Base-by-base conservation (phyloP, 345 rosid species). In the Anacardium occidentale region DNA sequence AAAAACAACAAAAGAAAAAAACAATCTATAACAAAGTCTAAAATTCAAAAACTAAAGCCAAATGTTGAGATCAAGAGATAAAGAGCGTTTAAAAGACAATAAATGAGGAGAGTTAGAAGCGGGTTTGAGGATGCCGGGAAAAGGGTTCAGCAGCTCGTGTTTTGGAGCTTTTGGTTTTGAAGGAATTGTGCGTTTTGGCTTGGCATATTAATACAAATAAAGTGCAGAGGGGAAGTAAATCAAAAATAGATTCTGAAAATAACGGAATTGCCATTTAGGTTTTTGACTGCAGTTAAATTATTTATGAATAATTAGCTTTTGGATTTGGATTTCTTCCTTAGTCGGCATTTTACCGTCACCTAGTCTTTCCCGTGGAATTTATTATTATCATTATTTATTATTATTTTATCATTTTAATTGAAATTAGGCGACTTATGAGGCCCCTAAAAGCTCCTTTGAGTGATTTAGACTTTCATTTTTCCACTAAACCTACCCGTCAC, bases 381-480 rank as follows among this genome's bases (percentile, higher is more conserved):
- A 29, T 29, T 29, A n/a, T n/a, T n/a, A n/a, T n/a, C n/a, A n/a
- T n/a, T n/a, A n/a, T n/a, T n/a, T n/a, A n/a, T n/a, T n/a, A n/a
- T n/a, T n/a, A n/a, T n/a, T n/a, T n/a, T n/a, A n/a, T n/a, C n/a
- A 3, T 29, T 29, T 29, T 29, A 29, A 29, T 29, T 29, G 3
- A 29, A 29, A 29, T 29, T 29, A 29, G 32, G 32, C 3, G 32
- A 29, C 2, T 3, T 29, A 29, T 29, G 32, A 29, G 32, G 32
- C 32, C 32, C 32, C 1, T 29, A 29, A 29, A 29, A 29, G 32
- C 32, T 20, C 18, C 3, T 26, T 78, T 40, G 80, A 77, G 86
- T 73, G 70, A 74, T 76, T 69, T 78, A 22, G 73, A 79, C 70
- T 75, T 74, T 62, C 63, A 17, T 57, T 63, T 21, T 22, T n/a